phyloP scores from a whole-genome alignment of 331 rosid genomes.

The Phaseolus coccineus region DNA sequence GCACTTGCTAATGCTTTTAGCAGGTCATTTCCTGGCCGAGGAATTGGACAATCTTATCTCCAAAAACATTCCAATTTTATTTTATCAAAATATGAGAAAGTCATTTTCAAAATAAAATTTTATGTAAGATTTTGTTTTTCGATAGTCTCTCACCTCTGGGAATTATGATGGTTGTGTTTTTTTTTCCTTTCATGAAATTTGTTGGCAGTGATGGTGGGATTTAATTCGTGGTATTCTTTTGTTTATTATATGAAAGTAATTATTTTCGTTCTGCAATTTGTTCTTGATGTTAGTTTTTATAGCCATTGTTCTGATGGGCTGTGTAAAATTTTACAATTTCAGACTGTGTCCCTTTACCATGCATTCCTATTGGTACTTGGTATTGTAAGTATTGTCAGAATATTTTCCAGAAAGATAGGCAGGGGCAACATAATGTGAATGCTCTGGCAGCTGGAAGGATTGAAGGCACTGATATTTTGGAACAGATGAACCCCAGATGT shows the following conservation, averaged over 20 bases:
- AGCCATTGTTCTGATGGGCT: background rate
- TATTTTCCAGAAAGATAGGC: slow-evolving; percentile 61
- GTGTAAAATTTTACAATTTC: slow-evolving; percentile 42
- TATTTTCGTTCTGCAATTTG: too few species aligned
- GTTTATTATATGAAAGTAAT: too few species aligned
- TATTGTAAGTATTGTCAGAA: slow-evolving; percentile 88
- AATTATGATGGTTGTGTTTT: background rate
- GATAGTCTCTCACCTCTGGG: background rate
- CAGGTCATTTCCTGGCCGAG: background rate
- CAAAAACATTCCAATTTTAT: background rate
- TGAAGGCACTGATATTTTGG: slow-evolving; percentile 77
- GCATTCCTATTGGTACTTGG: slow-evolving; percentile 75
- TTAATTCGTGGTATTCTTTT: background rate
- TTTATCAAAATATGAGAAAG: background rate
- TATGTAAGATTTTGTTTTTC: background rate
- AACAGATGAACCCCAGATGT: slow-evolving; percentile 79
- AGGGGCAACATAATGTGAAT: slow-evolving; percentile 67
- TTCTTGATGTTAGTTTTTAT: background rate
- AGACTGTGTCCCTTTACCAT: slow-evolving; percentile 81
- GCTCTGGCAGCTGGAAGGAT: slow-evolving; percentile 90
- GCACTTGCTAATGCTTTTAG: background rate
- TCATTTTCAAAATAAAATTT: background rate
- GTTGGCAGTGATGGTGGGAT: background rate
- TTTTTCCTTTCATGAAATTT: background rate
- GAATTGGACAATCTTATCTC: too few species aligned